Percentiles rank a stretch among this genome's conserved stretches.
Evolutionary conservation across 2,329 filamentous ascomycete species (phyloP).

Genomic region (Juglanconis oblonga): DNA sequence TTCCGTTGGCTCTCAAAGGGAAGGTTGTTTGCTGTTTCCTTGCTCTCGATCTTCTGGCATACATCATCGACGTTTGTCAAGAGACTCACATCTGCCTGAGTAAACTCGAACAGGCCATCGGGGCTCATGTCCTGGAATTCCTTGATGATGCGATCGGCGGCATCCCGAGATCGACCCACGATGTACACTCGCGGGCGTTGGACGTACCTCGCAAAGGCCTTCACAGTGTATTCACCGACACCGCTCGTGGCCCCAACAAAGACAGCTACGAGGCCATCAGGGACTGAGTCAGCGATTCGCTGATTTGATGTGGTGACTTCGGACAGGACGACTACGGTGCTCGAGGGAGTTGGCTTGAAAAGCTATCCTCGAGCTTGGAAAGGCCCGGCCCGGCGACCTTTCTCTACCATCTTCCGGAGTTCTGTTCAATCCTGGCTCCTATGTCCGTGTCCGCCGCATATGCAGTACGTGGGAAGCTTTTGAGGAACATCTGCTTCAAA

Average conservation of each 20-base stretch:
- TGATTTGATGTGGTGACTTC: conserved; percentile 32
- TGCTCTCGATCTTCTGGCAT: conserved; percentile 41
- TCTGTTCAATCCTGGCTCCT: too few relatives aligned
- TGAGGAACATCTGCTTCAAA: conserved; percentile 22
- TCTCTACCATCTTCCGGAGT: not conserved
- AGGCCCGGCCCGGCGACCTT: not conserved
- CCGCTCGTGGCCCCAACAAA: conserved; percentile 53
- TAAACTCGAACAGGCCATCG: conserved; percentile 41
- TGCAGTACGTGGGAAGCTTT: conserved; percentile 15
- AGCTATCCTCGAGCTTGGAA: not conserved
- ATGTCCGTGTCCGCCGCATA: too few relatives aligned
- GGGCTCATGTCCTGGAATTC: conserved; percentile 39
- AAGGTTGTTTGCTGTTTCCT: conserved; percentile 43
- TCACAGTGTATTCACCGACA: conserved; percentile 46
- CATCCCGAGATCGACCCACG: conserved; percentile 38
- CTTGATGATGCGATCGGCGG: conserved; percentile 32
- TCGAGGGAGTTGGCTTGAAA: not conserved
- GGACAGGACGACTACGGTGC: conserved; percentile 1
- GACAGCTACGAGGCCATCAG: conserved; percentile 35
- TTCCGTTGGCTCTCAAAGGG: conserved; percentile 42
- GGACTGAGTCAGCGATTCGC: conserved; percentile 23
- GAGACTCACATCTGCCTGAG: conserved; percentile 47
- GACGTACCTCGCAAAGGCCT: conserved; percentile 37
- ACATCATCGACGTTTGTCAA: conserved; percentile 48
- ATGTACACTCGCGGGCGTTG: conserved; percentile 44